Evolutionary conservation across 2,329 filamentous ascomycete genomes (phyloP).

Genomic region (Cytospora mali): DNA sequence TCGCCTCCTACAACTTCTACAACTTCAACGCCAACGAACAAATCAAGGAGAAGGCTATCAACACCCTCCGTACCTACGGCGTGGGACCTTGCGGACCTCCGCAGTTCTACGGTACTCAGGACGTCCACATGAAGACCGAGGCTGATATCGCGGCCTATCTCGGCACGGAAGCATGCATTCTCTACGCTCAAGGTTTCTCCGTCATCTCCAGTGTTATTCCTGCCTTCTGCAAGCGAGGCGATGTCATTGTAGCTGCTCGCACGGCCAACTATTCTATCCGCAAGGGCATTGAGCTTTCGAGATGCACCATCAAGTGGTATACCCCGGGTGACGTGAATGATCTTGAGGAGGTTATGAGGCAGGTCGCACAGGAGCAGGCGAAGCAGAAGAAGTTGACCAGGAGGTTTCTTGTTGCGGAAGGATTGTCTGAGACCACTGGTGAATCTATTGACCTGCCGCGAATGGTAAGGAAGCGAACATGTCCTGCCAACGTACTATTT

Average conservation of each 20-base stretch:
- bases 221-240: slow-evolving; percentile 93
- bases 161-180: slow-evolving; percentile 85
- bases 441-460: slow-evolving; percentile 84
- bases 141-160: slow-evolving; percentile 89
- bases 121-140: slow-evolving; percentile 97
- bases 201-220: slow-evolving; percentile 98
- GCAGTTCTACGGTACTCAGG: slow-evolving; percentile 97
- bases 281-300: slow-evolving; percentile 89
- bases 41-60: slow-evolving; percentile 92
- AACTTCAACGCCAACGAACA: slow-evolving; percentile 93
- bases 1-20: slow-evolving; percentile 96
- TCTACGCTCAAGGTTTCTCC: slow-evolving; percentile 95
- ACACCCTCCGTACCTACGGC: slow-evolving; percentile 90
- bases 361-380: slow-evolving; percentile 84
- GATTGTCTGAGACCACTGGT: slow-evolving; percentile 86
- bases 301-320: slow-evolving; percentile 91
- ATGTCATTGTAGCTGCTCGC: slow-evolving; percentile 94
- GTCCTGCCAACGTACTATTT: background rate
- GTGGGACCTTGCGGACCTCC: slow-evolving; percentile 96
- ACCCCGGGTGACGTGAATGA: slow-evolving; percentile 97
- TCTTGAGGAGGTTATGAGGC: slow-evolving; percentile 80
- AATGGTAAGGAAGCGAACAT: slow-evolving; percentile 60
- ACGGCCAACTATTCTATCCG: slow-evolving; percentile 92
- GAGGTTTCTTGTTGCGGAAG: slow-evolving; percentile 95
- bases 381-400: slow-evolving; percentile 84